Evolutionary conservation across 352 stramenopile species (phyloP).

Genomic region (Aphanomyces cochlioides): DNA sequence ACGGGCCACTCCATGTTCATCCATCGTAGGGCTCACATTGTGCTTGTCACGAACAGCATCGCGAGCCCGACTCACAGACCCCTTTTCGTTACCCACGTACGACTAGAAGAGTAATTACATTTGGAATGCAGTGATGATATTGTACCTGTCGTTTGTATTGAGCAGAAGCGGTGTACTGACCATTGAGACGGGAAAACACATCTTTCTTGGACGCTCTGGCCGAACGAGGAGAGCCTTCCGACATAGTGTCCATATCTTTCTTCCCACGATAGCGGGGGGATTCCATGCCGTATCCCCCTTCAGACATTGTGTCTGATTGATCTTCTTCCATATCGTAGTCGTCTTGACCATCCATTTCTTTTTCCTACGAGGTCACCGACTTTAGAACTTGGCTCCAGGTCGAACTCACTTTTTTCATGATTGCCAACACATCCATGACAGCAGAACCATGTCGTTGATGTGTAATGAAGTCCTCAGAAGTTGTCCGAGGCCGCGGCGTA

Average conservation of each 20-base stretch:
- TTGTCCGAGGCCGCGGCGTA: constrained; percentile 54
- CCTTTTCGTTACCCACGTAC: neutral
- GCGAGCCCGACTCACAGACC: no score
- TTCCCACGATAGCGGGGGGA: constrained; percentile 29
- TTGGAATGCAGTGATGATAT: neutral
- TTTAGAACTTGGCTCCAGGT: neutral
- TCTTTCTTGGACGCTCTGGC: constrained; percentile 40
- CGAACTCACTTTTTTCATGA: constrained; percentile 50
- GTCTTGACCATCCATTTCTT: constrained; percentile 56
- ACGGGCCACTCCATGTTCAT: neutral
- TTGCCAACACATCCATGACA: constrained; percentile 76
- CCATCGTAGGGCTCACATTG: no score
- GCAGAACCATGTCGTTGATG: constrained; percentile 40
- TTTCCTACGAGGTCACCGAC: constrained; percentile 38
- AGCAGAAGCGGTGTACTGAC: constrained; percentile 76
- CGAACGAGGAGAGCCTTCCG: constrained; percentile 19
- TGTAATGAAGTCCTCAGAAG: constrained; percentile 38
- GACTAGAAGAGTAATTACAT: constrained; percentile 16
- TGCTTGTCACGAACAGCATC: no score
- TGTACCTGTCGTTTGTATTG: constrained; percentile 70
- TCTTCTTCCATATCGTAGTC: constrained; percentile 44
- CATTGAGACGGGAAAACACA: constrained; percentile 76
- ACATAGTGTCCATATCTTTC: constrained; percentile 29
- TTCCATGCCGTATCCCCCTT: constrained; percentile 38
- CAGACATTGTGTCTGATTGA: constrained; percentile 33